Evolutionary conservation across 1,284 basidiomycete species (phyloP).

Genomic region (Rhizoctonia solani): DNA sequence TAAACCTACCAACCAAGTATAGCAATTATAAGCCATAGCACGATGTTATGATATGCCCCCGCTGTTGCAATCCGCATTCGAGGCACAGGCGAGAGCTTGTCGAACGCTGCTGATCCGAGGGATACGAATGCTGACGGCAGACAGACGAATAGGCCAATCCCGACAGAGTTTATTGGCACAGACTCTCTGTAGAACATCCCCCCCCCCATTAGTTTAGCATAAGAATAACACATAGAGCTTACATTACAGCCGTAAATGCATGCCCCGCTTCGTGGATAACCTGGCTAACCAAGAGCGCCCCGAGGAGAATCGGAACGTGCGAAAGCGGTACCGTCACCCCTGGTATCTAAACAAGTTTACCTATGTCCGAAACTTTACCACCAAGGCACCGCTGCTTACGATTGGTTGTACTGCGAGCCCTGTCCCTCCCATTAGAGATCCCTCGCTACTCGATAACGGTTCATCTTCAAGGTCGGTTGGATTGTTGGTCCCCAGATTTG

Average conservation of each 20-base stretch:
- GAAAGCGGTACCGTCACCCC: conserved; percentile 71
- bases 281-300: conserved; percentile 62
- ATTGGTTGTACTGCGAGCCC: conserved; percentile 32
- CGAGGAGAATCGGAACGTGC: conserved; percentile 62
- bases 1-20: conserved; percentile 41
- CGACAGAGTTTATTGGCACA: conserved; percentile 61
- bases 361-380: conserved; percentile 28
- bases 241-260: conserved; percentile 67
- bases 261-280: conserved; percentile 73
- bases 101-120: conserved; percentile 52
- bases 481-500: background rate
- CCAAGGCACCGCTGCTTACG: background rate
- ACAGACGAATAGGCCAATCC: conserved; percentile 58
- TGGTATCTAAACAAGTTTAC: conserved; percentile 58
- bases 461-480: background rate
- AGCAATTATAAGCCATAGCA: conserved; percentile 52
- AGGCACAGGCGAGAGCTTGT: conserved; percentile 49
- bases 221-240: no score
- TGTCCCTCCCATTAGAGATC: background rate
- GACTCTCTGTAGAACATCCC: conserved; percentile 56
- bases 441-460: conserved; percentile 10
- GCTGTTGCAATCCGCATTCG: conserved; percentile 62
- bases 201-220: no score
- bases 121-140: conserved; percentile 73
- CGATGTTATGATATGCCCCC: conserved; percentile 72